These are phyloP conservation scores for Gynochthodes officinalis DNA, from an alignment of 257 asterid genomes.

Conservation along the genomic window DNA sequence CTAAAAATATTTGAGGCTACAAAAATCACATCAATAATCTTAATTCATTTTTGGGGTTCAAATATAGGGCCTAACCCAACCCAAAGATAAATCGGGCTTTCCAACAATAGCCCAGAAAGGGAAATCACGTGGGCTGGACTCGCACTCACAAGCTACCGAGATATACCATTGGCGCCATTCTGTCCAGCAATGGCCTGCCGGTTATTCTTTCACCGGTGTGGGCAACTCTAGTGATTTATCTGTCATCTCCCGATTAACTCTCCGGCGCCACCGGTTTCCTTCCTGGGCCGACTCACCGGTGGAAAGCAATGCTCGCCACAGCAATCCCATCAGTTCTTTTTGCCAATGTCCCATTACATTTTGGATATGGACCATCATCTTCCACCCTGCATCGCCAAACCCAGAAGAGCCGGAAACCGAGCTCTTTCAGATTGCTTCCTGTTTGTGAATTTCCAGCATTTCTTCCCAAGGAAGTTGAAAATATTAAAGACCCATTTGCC, in stretches of 20 bases:
- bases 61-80: too few relatives aligned
- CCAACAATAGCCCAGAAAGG: too few relatives aligned
- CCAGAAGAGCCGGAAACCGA: neutral
- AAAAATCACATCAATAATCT: too few relatives aligned
- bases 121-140: neutral
- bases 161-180: neutral
- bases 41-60: too few relatives aligned
- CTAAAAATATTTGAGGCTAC: too few relatives aligned
- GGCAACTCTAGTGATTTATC: neutral
- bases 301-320: slow-evolving; percentile 3
- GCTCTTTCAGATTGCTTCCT: neutral
- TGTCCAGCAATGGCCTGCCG: neutral
- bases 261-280: neutral
- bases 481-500: slow-evolving; percentile 62
- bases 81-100: too few relatives aligned
- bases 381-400: neutral
- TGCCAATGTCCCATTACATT: neutral
- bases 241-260: neutral
- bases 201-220: neutral
- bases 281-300: neutral
- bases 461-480: slow-evolving; percentile 42
- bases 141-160: neutral
- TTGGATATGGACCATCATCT: slow-evolving; percentile 1
- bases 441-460: slow-evolving; percentile 37
- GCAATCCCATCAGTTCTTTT: neutral